Evolutionary conservation across 352 stramenopile genomes (phyloP), one percentile per base, ranked within the genome.

Genomic region (Phytophthora rubi): DNA sequence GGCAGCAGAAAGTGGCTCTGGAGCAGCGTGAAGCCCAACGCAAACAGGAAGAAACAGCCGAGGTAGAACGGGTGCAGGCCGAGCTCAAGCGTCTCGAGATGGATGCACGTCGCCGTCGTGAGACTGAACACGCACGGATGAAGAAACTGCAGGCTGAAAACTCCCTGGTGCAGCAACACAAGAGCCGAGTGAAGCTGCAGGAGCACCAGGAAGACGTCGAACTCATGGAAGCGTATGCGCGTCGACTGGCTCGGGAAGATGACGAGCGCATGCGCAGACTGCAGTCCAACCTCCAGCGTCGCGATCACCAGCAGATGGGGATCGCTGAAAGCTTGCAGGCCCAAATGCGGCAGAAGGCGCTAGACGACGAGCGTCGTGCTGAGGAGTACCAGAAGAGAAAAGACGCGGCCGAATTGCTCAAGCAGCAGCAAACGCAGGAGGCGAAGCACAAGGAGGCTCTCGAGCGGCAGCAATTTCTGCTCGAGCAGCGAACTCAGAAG

Each of bases 151-250:
- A 87, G 47, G 60, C 70, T 0, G 82, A 90, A 56, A 92, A 89
- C 62, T 65, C 69, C 3, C 61, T 76, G 6, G 80, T 85, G 8
- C 71, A 88, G 18, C 44, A 72, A 9, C 55, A 73, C 15, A 92
- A 90, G 67, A 63, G 65, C 8, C 68, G 73, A 32, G 42, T 62
- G 12, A 82, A 81, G 56, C 23, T 62, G 6, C 70, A 79, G 30
- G 84, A 92, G 48, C 80, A 89, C 53, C 66, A 77, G 39, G 75
- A 88, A 32, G 84, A 92, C 51, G 80, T 90, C 26, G 75, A 90
- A 59, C 75, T 92, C 37, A 92, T 92, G 84, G 79, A 90, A 35
- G 81, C 71, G 33, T 92, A 92, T 58, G 84, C 84, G 7, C 77
- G 74, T 13, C 80, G 82, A 8, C 71, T 92, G 1, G 84, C 69